A percentile compares a stretch with the other conserved stretches of the same genome.
These are phyloP conservation scores for Novymonas esmeraldas DNA, from an alignment of 208 protist species.

Conservation along the genomic window DNA sequence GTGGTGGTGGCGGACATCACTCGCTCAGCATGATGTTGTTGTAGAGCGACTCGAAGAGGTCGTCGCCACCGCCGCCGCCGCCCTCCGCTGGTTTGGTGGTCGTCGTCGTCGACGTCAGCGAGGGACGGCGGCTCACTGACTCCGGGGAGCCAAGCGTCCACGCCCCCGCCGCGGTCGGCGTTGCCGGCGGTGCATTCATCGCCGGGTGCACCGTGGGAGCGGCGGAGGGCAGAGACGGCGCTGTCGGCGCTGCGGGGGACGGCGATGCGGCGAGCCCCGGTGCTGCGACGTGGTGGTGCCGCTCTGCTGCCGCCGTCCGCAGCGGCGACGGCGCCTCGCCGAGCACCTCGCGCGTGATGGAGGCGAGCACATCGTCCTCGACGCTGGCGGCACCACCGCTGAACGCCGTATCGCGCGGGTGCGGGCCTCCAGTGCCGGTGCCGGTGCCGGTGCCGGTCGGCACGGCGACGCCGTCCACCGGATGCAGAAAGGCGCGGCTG, in stretches of 20 bases:
- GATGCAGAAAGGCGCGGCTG: neutral
- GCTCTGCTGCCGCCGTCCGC: neutral
- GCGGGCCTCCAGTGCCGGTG: neutral
- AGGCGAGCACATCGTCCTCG: neutral
- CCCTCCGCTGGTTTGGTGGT: neutral
- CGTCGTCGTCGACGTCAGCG: neutral
- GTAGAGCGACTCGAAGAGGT: slow-evolving; percentile 59
- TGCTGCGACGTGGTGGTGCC: neutral
- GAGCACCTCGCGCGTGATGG: slow-evolving; percentile 5
- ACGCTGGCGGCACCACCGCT: neutral
- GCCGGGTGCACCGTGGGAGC: neutral
- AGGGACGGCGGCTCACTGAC: too few relatives aligned
- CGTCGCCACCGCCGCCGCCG: slow-evolving; percentile 22
- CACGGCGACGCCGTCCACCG: neutral
- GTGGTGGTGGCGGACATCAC: slow-evolving; percentile 3
- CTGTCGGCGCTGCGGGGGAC: neutral
- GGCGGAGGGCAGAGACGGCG: neutral
- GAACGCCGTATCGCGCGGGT: neutral
- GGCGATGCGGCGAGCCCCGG: neutral
- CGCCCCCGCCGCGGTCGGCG: neutral
- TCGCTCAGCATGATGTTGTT: slow-evolving; percentile 52
- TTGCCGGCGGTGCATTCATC: neutral
- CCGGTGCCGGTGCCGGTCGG: neutral
- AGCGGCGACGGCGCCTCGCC: neutral
- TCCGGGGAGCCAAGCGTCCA: too few relatives aligned